Base-by-base conservation (phyloP, 1,284 basidiomycete species). In the Apiotrichum siamense region DNA sequence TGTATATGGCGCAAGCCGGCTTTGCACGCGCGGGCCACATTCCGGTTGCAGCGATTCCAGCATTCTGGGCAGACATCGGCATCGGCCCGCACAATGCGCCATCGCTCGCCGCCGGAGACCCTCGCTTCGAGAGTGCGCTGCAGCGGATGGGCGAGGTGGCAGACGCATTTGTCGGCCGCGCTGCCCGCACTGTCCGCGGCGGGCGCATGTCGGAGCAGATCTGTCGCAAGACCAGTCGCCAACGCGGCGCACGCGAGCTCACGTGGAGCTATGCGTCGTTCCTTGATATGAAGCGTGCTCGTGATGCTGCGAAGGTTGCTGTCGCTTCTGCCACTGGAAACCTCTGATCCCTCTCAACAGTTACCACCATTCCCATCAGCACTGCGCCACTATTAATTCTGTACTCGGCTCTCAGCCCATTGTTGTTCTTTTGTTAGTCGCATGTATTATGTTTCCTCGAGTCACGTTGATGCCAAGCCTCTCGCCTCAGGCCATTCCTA, bases 131-230 rank as follows among this genome's bases (percentile, higher is more conserved):
- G 9, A 18, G 33, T 15, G 63, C 70, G 9, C 20, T 70, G 15
- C 12, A 48, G 3, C 52, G 45, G 1, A 57, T 76, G 27, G 54
- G 54, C 10, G 46, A 43, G 0, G 64, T 72, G 33, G 73, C 59
- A 0, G 73, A 77, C 50, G 60, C 54, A 11, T 77, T 68, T 50
- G 49, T 75, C 18, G 31, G 15, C 18, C 32, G 32, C 23, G 42
- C 47, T 2, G 39, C 42, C 12, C 39, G 29, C 12, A 33, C 37
- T 12, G 12, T 44, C 12, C 17, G 27, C 9, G 23, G 25, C 18
- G 75, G 73, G 10, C 55, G 62, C 20, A 67, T 77, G 64, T 69
- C 62, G 45, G 76, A 77, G 62, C 75, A 77, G 64, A 74, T 76
- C 32, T 55, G 66, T 13, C 24, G 51, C 11, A 24, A 31, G 11